These are phyloP conservation scores for Sphenostylis stenocarpa DNA, from an alignment of 306 rosid genomes.

Conservation along the genomic window DNA sequence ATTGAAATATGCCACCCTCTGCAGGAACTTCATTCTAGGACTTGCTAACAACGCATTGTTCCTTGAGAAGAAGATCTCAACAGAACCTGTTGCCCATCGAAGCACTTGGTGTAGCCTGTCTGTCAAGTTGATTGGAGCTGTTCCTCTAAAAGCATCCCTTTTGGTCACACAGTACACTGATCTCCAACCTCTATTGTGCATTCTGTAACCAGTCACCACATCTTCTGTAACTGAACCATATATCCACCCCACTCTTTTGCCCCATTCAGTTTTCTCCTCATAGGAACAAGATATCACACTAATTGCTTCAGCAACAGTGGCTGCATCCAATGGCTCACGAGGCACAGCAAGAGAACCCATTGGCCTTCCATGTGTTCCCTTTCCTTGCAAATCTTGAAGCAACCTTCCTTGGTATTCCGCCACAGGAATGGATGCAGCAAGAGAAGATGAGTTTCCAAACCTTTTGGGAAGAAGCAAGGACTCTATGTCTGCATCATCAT, in stretches of 20 bases:
- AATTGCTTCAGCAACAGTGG: constrained; percentile 85
- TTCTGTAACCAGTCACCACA: constrained; percentile 83
- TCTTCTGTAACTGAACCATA: constrained; percentile 96
- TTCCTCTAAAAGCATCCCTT: constrained; percentile 79
- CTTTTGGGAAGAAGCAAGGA: constrained; percentile 75
- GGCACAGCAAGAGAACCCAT: constrained; percentile 84
- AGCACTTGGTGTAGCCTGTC: constrained; percentile 88
- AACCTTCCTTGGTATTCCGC: constrained; percentile 85
- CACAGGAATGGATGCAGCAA: constrained; percentile 74
- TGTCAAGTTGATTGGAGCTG: constrained; percentile 82
- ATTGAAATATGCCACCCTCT: constrained; percentile 86
- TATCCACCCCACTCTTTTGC: constrained; percentile 86
- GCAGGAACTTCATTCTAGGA: constrained; percentile 73
- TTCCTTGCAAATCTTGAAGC: constrained; percentile 67
- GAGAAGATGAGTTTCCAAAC: constrained; percentile 73
- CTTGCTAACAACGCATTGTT: constrained; percentile 78
- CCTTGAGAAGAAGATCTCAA: constrained; percentile 81
- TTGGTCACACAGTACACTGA: constrained; percentile 82
- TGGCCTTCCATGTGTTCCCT: constrained; percentile 67
- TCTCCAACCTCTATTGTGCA: constrained; percentile 96
- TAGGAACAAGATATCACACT: constrained; percentile 83
- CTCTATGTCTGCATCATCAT: constrained; percentile 80
- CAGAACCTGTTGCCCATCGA: constrained; percentile 90
- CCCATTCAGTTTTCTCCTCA: constrained; percentile 92
- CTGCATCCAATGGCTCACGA: constrained; percentile 79